A percentile compares a stretch with the other conserved stretches of the same genome.
These are phyloP conservation scores for Mariannaea elegans DNA, from an alignment of 2,329 filamentous ascomycete species.

Conservation along the genomic window DNA sequence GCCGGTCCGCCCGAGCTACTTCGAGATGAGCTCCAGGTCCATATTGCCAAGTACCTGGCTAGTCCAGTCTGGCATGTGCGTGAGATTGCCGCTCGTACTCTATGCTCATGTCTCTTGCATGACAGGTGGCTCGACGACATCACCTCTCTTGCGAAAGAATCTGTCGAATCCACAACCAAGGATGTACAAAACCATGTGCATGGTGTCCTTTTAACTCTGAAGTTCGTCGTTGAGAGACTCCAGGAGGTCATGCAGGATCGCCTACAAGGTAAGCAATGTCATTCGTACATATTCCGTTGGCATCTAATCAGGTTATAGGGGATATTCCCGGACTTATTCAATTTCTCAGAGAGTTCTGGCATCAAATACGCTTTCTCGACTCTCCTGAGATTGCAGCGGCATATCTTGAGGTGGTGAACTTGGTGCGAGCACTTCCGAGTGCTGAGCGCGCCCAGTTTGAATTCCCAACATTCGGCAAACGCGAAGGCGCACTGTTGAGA, in stretches of 20 bases:
- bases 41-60: slow-evolving; percentile 69
- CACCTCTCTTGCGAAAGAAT: slow-evolving; percentile 46
- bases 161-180: slow-evolving; percentile 34
- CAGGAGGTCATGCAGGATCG: slow-evolving; percentile 55
- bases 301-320: slow-evolving; percentile 35
- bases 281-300: neutral
- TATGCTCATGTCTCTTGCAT: slow-evolving; percentile 69
- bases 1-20: slow-evolving; percentile 70
- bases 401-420: slow-evolving; percentile 57
- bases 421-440: slow-evolving; percentile 46
- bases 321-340: slow-evolving; percentile 42
- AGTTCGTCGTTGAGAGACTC: slow-evolving; percentile 65
- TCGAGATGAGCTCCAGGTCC: slow-evolving; percentile 62
- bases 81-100: slow-evolving; percentile 80
- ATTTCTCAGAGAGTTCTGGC: slow-evolving; percentile 41
- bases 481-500: slow-evolving; percentile 50
- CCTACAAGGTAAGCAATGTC: slow-evolving; percentile 50
- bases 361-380: slow-evolving; percentile 33
- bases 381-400: slow-evolving; percentile 56
- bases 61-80: slow-evolving; percentile 83
- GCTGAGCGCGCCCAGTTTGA: slow-evolving; percentile 32
- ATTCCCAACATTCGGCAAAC: slow-evolving; percentile 23
- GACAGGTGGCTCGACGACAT: slow-evolving; percentile 58
- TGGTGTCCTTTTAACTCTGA: slow-evolving; percentile 64
- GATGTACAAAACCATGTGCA: slow-evolving; percentile 63